phyloP scores from a whole-genome alignment of 371 early-diverging fungal genomes.

The Gilbertella persicaria region DNA sequence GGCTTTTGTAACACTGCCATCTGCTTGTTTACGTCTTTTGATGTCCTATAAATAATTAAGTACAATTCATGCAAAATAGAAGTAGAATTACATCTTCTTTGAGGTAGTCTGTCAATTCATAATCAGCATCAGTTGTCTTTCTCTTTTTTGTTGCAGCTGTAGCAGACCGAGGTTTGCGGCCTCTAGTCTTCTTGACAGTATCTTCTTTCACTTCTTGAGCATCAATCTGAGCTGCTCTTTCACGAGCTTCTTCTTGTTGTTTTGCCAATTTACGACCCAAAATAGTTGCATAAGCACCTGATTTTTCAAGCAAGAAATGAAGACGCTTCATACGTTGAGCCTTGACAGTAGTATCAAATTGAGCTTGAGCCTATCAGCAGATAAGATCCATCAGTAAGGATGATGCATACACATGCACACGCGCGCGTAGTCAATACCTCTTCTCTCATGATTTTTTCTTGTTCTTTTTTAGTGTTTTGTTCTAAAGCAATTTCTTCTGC shows the following conservation, averaged over 20 bases:
- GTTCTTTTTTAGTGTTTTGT: constrained; percentile 41
- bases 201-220: constrained; percentile 4
- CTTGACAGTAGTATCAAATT: constrained; percentile 61
- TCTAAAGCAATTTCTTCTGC: constrained; percentile 56
- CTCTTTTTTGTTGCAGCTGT: constrained; percentile 11
- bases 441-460: constrained; percentile 48
- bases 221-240: constrained; percentile 47
- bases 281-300: constrained; percentile 82
- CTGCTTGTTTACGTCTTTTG: constrained; percentile 41
- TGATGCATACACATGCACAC: background rate
- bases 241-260: constrained; percentile 72
- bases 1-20: constrained; percentile 34
- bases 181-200: background rate
- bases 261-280: constrained; percentile 75
- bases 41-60: constrained; percentile 30
- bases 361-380: constrained; percentile 66
- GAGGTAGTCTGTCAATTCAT: constrained; percentile 63
- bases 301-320: constrained; percentile 80
- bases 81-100: constrained; percentile 45
- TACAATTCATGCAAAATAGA: background rate
- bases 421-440: no score
- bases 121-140: constrained; percentile 44
- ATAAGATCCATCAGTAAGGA: no score
- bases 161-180: constrained; percentile 5
- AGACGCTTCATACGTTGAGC: constrained; percentile 76